Evolutionary conservation across 805 yeast species (phyloP).

Genomic region (Suhomyces sp.): DNA sequence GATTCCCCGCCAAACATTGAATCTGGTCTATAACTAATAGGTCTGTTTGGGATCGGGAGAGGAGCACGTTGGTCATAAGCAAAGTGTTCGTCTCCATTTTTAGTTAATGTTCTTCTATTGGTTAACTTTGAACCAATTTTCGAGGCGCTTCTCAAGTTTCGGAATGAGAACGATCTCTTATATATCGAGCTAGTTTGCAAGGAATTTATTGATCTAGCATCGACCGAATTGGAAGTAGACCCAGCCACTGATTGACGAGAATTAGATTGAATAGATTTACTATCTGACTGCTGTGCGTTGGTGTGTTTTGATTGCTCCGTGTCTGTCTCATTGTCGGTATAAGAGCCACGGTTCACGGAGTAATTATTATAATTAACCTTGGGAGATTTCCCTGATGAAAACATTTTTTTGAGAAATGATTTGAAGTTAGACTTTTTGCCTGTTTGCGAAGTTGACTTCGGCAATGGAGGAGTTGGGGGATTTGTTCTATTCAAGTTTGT

Average conservation of each 20-base stretch:
- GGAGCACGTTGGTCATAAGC: neutral
- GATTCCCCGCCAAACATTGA: neutral
- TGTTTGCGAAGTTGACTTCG: neutral
- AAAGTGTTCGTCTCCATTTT: neutral
- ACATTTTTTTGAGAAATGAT: slow-evolving; percentile 14
- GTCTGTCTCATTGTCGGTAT: neutral
- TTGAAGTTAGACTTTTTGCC: slow-evolving; percentile 10
- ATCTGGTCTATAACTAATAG: neutral
- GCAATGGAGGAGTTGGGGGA: slow-evolving; percentile 15
- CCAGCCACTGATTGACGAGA: slow-evolving; percentile 5
- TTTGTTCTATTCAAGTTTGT: neutral
- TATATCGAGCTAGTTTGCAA: neutral
- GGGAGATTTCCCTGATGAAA: slow-evolving; percentile 2
- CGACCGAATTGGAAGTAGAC: neutral
- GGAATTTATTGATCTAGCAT: neutral
- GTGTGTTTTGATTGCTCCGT: neutral
- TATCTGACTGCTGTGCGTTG: neutral
- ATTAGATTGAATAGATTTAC: slow-evolving; percentile 1
- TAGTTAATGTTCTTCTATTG: neutral
- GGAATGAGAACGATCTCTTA: slow-evolving; percentile 6
- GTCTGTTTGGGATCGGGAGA: neutral
- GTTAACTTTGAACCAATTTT: neutral
- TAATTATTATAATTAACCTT: neutral
- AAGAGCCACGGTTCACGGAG: neutral
- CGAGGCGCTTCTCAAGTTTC: slow-evolving; percentile 1